A percentile compares a stretch with the other conserved stretches of the same genome.
Conservation (phyloP, 495 filamentous ascomycete species). For the Aspergillus affinis region DNA sequence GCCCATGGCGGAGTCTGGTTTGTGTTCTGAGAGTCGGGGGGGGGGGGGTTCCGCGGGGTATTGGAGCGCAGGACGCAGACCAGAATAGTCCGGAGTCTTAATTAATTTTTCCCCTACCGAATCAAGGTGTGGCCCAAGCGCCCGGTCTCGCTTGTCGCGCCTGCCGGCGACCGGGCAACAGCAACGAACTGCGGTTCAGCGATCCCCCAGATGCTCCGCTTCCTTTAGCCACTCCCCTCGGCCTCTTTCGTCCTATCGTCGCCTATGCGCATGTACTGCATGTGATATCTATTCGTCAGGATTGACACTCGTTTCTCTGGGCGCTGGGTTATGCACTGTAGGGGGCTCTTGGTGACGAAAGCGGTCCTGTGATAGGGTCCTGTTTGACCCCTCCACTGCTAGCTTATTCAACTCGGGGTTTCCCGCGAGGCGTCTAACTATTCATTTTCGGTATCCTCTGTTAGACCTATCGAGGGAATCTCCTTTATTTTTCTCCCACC, state of each 20-base stretch:
- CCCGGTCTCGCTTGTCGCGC: conserved; percentile 37
- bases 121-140: conserved; percentile 50
- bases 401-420: conserved; percentile 2
- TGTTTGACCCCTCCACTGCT: conserved; percentile 22
- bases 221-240: neutral
- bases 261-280: neutral
- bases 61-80: neutral
- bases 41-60: neutral
- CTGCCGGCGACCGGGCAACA: conserved; percentile 18
- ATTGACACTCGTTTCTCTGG: neutral
- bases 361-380: conserved; percentile 22
- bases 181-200: conserved; percentile 18
- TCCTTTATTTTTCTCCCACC: neutral
- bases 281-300: neutral
- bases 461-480: neutral
- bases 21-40: neutral
- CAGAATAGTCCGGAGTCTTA: no score
- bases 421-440: neutral
- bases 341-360: conserved; percentile 18
- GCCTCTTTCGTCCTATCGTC: conserved; percentile 5
- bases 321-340: conserved; percentile 19
- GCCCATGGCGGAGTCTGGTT: conserved; percentile 12
- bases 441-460: neutral
- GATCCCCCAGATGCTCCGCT: conserved; percentile 27
- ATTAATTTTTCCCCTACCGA: conserved; percentile 11